These are phyloP conservation scores for Russula griseocarnosa DNA, from an alignment of 768 basidiomycete species.

Conservation along the genomic window DNA sequence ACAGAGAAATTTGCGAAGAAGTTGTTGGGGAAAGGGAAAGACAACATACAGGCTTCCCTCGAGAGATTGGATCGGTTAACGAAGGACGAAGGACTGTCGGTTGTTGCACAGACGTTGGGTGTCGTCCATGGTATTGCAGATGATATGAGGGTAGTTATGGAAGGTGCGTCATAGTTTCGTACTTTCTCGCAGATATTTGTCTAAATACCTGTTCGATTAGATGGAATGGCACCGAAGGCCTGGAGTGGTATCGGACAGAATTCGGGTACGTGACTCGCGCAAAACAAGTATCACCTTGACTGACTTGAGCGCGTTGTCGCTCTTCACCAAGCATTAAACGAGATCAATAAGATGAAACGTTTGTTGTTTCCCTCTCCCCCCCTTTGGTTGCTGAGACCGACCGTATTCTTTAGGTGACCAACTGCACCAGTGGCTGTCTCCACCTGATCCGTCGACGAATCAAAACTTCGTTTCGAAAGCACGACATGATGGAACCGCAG, in stretches of 20 bases:
- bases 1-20: background rate
- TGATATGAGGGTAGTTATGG: background rate
- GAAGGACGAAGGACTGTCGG: background rate
- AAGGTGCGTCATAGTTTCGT: background rate
- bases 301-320: background rate
- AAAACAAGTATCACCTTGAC: background rate
- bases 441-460: background rate
- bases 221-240: background rate
- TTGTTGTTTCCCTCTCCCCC: background rate
- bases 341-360: constrained; percentile 8
- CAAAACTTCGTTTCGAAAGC: background rate
- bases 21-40: background rate
- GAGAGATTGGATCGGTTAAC: background rate
- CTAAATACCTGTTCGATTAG: background rate
- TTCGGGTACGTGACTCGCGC: background rate
- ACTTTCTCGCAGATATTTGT: background rate
- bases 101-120: background rate
- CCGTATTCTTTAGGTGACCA: background rate
- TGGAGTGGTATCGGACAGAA: background rate
- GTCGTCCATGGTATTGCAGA: background rate
- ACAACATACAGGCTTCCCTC: background rate
- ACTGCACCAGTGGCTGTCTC: background rate
- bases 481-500: background rate
- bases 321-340: background rate
- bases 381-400: background rate